A percentile compares a stretch with the other conserved stretches of the same genome.
Conservation (phyloP, 257 asterid genomes). For the Scutellaria baicalensis region DNA sequence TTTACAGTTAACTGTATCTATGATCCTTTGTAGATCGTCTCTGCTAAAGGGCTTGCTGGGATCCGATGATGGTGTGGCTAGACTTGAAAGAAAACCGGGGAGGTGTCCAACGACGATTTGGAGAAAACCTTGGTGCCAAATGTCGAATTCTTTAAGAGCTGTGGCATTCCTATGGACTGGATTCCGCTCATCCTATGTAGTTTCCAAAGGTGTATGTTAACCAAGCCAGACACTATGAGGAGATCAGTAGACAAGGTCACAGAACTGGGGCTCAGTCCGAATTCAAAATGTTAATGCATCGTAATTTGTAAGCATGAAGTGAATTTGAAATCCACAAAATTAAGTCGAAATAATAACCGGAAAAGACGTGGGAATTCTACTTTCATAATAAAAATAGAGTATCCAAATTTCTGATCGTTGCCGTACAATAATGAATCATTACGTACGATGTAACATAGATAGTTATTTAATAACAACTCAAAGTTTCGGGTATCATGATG, state of each 20-base stretch:
- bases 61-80: slow-evolving; percentile 18
- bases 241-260: neutral
- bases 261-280: neutral
- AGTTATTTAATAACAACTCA: too few relatives aligned
- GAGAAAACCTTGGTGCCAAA: slow-evolving; percentile 28
- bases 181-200: neutral
- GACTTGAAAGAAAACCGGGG: neutral
- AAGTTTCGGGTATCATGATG: too few relatives aligned
- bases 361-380: too few relatives aligned
- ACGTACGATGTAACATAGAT: too few relatives aligned
- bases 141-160: slow-evolving; percentile 23
- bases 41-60: slow-evolving; percentile 21
- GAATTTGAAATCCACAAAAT: too few relatives aligned
- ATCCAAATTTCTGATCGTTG: too few relatives aligned
- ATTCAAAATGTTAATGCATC: neutral
- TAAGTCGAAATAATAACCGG: too few relatives aligned
- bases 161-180: neutral
- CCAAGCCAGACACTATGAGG: neutral
- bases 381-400: too few relatives aligned
- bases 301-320: too few relatives aligned
- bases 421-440: too few relatives aligned
- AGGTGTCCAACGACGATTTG: slow-evolving; percentile 14
- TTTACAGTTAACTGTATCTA: slow-evolving; percentile 6
- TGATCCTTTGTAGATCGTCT: slow-evolving; percentile 11
- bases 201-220: neutral